Evolutionary conservation across 1,139 yeast species (phyloP), one percentile per base, ranked within the genome.

Genomic region (Pichia sp.): DNA sequence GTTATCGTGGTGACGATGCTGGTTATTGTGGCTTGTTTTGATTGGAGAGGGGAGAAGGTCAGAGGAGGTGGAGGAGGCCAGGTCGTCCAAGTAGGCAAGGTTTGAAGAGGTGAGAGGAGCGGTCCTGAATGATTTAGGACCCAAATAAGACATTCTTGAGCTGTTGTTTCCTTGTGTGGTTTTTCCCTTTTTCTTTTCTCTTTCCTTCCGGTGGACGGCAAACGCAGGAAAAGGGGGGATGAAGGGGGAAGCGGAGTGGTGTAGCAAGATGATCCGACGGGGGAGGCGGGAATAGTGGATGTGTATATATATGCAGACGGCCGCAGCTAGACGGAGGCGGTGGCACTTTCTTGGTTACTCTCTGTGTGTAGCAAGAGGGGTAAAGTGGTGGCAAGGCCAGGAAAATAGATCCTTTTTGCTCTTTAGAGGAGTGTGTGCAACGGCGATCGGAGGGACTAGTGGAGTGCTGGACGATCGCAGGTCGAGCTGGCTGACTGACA

Each of bases 111-210:
- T 66, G 18, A 66, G 50, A 25, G 68, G 69, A 37, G 68, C 60
- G 16, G 69, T 66, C 10, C 58, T 62, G 51, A 65, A 66, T 6
- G 68, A 57, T 54, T 58, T 64, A 25, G 69, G 69, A 28, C 69
- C 69, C 43, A 66, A 53, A 53, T 65, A 66, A 49, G 69, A 64
- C 68, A 66, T 66, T 22, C 12, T 39, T 34, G 37, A 6, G 28
- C 28, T 25, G 37, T 3, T 34, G n/a, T 13, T 9, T 13, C 18
- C n/a, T 34, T 13, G 5, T 34, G 18, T 34, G 18, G 37, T n/a
- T 34, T 16, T 5, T 18, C 4, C 37, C n/a, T 13, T 36, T 13
- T 21, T 22, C 10, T 45, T 13, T 5, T 28, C 36, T 16, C 28
- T 28, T 10, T 19, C 12, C 5, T 5, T 28, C 31, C 37, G 21